Percentiles rank a stretch among this genome's conserved stretches.
These are phyloP conservation scores for Sporothrix pseudoabietina DNA, from an alignment of 2,329 filamentous ascomycete genomes.

Conservation along the genomic window DNA sequence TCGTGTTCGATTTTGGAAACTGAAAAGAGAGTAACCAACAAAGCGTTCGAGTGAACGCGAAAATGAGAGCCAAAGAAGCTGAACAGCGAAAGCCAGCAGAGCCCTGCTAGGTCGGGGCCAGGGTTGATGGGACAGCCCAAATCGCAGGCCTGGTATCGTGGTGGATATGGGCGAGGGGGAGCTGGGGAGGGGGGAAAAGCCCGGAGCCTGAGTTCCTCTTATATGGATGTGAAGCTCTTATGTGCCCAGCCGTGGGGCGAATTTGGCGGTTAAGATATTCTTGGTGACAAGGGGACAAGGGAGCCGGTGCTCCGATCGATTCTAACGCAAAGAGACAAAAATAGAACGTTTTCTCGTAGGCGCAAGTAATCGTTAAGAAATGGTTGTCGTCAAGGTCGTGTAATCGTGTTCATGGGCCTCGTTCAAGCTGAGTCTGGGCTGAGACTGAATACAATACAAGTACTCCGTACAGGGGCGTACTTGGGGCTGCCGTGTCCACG, in stretches of 20 bases:
- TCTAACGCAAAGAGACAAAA: conserved; percentile 22
- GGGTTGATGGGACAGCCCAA: conserved; percentile 11
- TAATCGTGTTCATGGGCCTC: conserved; percentile 19
- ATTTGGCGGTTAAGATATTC: not conserved
- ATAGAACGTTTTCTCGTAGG: conserved; percentile 13
- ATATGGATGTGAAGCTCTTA: conserved; percentile 17
- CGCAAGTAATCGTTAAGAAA: conserved; percentile 8
- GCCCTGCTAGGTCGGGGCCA: conserved; percentile 7
- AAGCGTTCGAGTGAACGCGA: not conserved
- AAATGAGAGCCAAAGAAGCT: conserved; percentile 13
- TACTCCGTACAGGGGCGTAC: not conserved
- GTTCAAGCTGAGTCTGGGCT: not conserved
- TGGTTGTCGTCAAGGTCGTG: conserved; percentile 22
- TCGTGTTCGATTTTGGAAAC: not conserved
- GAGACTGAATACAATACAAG: not conserved
- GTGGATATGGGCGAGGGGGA: conserved; percentile 18
- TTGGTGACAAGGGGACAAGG: not conserved
- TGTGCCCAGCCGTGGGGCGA: conserved; percentile 13
- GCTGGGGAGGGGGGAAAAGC: not conserved
- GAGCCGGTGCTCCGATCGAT: conserved; percentile 2
- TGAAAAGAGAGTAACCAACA: no score
- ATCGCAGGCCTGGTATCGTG: conserved; percentile 21
- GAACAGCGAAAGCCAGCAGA: not conserved
- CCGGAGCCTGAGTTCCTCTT: conserved; percentile 20
- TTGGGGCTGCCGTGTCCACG: conserved; percentile 19